Evolutionary conservation across 805 yeast genomes (phyloP).

Genomic region (Ogataea sp.): DNA sequence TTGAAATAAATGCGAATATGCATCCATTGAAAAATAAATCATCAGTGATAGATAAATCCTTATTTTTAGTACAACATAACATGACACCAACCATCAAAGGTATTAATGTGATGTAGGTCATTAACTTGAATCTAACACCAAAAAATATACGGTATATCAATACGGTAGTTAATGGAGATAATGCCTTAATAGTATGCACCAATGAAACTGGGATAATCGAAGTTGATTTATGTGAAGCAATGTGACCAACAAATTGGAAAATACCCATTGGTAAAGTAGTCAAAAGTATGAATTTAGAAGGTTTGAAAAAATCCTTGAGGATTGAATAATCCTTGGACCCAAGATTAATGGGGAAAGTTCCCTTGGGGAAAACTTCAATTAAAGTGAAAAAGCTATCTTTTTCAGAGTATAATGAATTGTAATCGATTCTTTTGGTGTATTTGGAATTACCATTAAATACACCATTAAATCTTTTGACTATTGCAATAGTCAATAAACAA

Average conservation of each 20-base stretch:
- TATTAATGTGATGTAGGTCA: constrained; percentile 70
- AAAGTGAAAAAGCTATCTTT: constrained; percentile 12
- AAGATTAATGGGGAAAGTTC: constrained; percentile 38
- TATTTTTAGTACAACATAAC: constrained; percentile 55
- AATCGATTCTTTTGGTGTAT: constrained; percentile 16
- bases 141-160: constrained; percentile 61
- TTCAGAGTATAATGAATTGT: constrained; percentile 25
- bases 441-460: constrained; percentile 14
- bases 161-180: constrained; percentile 86
- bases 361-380: constrained; percentile 32
- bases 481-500: constrained; percentile 33
- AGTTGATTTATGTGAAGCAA: constrained; percentile 88
- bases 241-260: constrained; percentile 89
- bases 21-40: constrained; percentile 32
- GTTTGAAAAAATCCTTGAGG: constrained; percentile 37
- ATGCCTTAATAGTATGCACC: constrained; percentile 89
- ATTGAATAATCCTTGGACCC: constrained; percentile 20
- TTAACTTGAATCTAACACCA: constrained; percentile 43
- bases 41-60: constrained; percentile 13
- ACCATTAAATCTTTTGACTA: constrained; percentile 23
- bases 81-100: constrained; percentile 84
- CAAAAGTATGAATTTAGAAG: constrained; percentile 41
- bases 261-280: constrained; percentile 91
- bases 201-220: constrained; percentile 86
- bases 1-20: constrained; percentile 42